A percentile compares a stretch with the other conserved stretches of the same genome.
phyloP scores from a whole-genome alignment of 108 stramenopile genomes.

The Nitzschia sp. region DNA sequence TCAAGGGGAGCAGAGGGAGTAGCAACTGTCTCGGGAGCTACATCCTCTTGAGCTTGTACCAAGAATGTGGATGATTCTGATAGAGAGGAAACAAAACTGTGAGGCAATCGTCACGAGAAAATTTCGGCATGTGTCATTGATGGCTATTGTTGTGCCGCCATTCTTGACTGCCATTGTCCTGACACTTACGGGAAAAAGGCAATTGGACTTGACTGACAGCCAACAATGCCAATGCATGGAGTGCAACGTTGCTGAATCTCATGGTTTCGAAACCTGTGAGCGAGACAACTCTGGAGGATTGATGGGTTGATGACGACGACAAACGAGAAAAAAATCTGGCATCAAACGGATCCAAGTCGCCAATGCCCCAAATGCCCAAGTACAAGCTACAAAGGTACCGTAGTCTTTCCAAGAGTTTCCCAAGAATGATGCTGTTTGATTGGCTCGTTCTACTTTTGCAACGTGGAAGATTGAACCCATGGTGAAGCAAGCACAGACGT shows the following conservation, averaged over 20 bases:
- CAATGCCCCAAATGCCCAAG: too few relatives aligned
- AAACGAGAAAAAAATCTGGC: too few relatives aligned
- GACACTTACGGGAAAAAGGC: slow-evolving; percentile 26
- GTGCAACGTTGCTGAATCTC: slow-evolving; percentile 29
- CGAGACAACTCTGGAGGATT: too few relatives aligned
- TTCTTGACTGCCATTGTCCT: background rate
- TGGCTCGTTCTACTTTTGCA: too few relatives aligned
- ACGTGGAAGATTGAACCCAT: too few relatives aligned
- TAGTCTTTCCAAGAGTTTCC: too few relatives aligned
- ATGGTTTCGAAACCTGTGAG: slow-evolving; percentile 10
- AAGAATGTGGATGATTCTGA: slow-evolving; percentile 2
- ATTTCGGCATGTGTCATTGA: background rate
- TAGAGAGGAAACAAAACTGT: background rate
- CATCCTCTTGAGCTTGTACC: slow-evolving; percentile 28
- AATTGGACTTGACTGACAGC: slow-evolving; percentile 31
- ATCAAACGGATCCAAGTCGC: too few relatives aligned
- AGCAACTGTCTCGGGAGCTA: background rate
- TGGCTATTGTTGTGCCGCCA: background rate
- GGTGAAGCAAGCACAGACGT: too few relatives aligned
- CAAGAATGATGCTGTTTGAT: too few relatives aligned
- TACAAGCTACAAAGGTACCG: too few relatives aligned
- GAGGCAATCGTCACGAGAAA: background rate
- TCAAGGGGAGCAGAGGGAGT: slow-evolving; percentile 3
- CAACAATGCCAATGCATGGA: slow-evolving; percentile 38
- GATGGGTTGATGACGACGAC: too few relatives aligned